phyloP scores from a whole-genome alignment of 2,329 filamentous ascomycete species.

The Aureobasidium melanogenum region DNA sequence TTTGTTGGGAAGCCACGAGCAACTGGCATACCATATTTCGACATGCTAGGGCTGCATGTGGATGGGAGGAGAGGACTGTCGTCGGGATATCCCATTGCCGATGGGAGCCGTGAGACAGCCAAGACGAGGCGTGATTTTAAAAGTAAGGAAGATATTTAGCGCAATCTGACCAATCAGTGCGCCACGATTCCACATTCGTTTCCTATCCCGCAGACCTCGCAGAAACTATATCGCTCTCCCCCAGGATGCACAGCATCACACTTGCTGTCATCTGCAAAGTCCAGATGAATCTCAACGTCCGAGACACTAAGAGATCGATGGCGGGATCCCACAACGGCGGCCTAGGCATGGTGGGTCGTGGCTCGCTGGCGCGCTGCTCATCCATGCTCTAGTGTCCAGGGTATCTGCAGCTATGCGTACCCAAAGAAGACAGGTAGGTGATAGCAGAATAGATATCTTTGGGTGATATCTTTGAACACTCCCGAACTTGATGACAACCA shows the following conservation, averaged over 20 bases:
- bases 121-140: neutral
- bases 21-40: neutral
- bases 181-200: neutral
- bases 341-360: neutral
- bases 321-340: neutral
- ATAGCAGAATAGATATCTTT: neutral
- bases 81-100: neutral
- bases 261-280: neutral
- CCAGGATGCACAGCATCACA: neutral
- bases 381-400: neutral
- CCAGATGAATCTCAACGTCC: neutral
- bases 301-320: neutral
- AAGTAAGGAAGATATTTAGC: too few relatives aligned
- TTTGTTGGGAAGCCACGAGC: constrained; percentile 6
- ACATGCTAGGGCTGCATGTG: neutral
- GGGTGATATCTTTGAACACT: too few relatives aligned
- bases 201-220: neutral
- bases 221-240: neutral
- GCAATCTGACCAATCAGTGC: neutral
- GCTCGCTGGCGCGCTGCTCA: neutral
- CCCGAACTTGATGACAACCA: neutral
- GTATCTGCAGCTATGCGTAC: neutral
- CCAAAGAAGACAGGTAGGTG: neutral
- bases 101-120: too few relatives aligned
- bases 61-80: neutral